Evolutionary conservation across 768 basidiomycete genomes (phyloP).

Genomic region (Mycena crocata): DNA sequence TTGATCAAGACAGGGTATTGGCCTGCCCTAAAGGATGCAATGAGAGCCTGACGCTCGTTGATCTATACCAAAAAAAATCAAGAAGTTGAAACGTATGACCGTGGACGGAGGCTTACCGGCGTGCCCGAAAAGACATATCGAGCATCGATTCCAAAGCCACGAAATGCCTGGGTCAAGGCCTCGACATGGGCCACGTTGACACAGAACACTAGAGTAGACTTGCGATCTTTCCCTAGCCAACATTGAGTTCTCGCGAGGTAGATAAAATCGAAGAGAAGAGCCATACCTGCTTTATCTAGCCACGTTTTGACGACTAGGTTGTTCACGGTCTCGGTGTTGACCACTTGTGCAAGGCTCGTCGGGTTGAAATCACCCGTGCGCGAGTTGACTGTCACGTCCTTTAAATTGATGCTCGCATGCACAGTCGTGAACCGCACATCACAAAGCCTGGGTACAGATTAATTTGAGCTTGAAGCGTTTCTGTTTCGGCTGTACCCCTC

Average conservation of each 20-base stretch:
- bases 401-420: constrained; percentile 77
- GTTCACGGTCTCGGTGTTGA: constrained; percentile 86
- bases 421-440: constrained; percentile 89
- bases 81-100: not conserved
- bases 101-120: constrained; percentile 45
- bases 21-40: constrained; percentile 76
- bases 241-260: constrained; percentile 14
- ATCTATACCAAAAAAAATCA: constrained; percentile 20
- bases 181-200: constrained; percentile 86
- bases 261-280: constrained; percentile 39
- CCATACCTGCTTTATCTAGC: constrained; percentile 87
- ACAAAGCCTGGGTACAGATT: constrained; percentile 72
- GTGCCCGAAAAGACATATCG: constrained; percentile 82
- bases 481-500: constrained; percentile 17
- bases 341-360: constrained; percentile 79
- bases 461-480: not conserved
- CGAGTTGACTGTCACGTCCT: constrained; percentile 72
- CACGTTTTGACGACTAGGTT: constrained; percentile 84
- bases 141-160: constrained; percentile 84
- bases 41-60: constrained; percentile 69
- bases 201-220: constrained; percentile 94
- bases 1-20: constrained; percentile 90
- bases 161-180: constrained; percentile 78
- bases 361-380: constrained; percentile 86
- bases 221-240: constrained; percentile 61